phyloP scores from a whole-genome alignment of 345 rosid species.

The Syzygium aromaticum region DNA sequence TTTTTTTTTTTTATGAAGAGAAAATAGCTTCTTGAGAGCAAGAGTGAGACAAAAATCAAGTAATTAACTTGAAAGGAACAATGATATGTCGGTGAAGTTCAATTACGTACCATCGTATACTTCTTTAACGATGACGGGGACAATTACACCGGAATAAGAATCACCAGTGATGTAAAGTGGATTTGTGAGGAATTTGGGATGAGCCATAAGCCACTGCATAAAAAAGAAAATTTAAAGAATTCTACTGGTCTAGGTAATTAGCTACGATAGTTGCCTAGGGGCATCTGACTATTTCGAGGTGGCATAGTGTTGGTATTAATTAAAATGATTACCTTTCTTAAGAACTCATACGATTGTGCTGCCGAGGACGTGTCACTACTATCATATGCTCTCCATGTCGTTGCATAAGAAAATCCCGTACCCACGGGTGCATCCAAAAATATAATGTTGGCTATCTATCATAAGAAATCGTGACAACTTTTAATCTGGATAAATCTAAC shows the following conservation, averaged over 20 bases:
- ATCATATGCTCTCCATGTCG: background rate
- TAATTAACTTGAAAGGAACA: too few species aligned
- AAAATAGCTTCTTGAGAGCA: background rate
- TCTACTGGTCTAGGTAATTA: background rate
- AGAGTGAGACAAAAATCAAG: background rate
- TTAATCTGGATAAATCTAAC: background rate
- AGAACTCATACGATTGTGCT: conserved; percentile 4
- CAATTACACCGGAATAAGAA: conserved; percentile 17
- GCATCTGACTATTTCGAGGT: background rate
- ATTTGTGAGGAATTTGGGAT: conserved; percentile 16
- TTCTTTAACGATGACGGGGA: conserved; percentile 10
- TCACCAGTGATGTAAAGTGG: conserved; percentile 24
- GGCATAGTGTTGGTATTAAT: background rate
- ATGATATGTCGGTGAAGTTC: too few species aligned
- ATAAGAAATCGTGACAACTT: background rate
- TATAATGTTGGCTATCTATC: conserved; percentile 19
- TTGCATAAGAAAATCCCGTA: conserved; percentile 32
- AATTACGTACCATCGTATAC: conserved; percentile 8
- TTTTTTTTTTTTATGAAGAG: background rate
- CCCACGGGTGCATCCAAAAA: conserved; percentile 32
- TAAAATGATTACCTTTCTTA: conserved; percentile 14
- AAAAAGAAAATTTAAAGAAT: background rate
- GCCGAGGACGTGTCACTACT: conserved; percentile 6
- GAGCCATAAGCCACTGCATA: conserved; percentile 23
- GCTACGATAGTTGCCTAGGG: background rate